phyloP scores from a whole-genome alignment of 768 basidiomycete species.

The Leccinum sublutescens region DNA sequence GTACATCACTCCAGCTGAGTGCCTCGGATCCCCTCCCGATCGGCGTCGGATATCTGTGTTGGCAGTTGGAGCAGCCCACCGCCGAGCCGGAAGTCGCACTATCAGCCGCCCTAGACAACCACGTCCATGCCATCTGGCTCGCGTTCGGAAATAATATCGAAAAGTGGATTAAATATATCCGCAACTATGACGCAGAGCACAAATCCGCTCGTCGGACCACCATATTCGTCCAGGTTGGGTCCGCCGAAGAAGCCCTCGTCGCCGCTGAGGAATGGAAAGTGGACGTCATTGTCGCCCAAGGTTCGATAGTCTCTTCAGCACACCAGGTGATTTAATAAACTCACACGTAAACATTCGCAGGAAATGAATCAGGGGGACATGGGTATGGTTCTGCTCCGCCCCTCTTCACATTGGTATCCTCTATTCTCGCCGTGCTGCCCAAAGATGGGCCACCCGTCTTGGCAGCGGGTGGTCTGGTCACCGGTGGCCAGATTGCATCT shows the following conservation, averaged over 20 bases:
- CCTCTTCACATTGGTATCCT: slow-evolving; percentile 57
- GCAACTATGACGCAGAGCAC: slow-evolving; percentile 47
- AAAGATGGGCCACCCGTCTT: slow-evolving; percentile 52
- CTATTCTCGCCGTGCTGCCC: slow-evolving; percentile 45
- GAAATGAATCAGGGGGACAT: slow-evolving; percentile 81
- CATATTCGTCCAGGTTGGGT: slow-evolving; percentile 66
- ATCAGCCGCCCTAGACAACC: slow-evolving; percentile 48
- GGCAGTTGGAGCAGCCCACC: slow-evolving; percentile 58
- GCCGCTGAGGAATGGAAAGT: slow-evolving; percentile 68
- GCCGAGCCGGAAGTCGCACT: slow-evolving; percentile 43
- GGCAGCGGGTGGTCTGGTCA: slow-evolving; percentile 73
- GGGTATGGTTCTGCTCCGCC: slow-evolving; percentile 57
- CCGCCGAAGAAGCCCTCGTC: slow-evolving; percentile 54
- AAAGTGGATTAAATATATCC: slow-evolving; percentile 61
- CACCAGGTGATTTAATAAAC: background rate
- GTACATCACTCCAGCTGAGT: slow-evolving; percentile 37
- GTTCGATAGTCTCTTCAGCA: slow-evolving; percentile 35
- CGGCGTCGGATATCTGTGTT: slow-evolving; percentile 74
- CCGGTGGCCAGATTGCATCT: slow-evolving; percentile 62
- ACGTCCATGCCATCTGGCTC: slow-evolving; percentile 71
- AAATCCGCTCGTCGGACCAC: slow-evolving; percentile 43
- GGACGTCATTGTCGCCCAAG: slow-evolving; percentile 79
- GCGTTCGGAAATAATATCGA: slow-evolving; percentile 61
- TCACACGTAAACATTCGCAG: slow-evolving; percentile 35
- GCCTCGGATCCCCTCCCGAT: slow-evolving; percentile 45